A percentile compares a stretch with the other conserved stretches of the same genome.
Evolutionary conservation across 768 basidiomycete species (phyloP).

Genomic region (Termitomyces sp.): DNA sequence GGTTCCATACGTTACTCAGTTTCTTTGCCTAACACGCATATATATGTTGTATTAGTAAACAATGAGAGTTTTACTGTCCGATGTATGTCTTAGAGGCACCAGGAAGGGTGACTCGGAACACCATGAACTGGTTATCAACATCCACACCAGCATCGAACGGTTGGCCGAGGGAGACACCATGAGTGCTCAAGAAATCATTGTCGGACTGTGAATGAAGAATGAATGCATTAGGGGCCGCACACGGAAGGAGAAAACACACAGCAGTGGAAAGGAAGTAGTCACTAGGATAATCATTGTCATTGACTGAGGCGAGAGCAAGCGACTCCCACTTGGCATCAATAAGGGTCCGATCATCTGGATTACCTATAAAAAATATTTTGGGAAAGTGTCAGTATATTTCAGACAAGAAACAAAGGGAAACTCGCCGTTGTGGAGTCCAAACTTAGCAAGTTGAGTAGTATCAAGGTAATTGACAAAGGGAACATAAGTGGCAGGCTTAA

Average conservation of each 20-base stretch:
- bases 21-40: too few species aligned
- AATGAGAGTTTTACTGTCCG: background rate
- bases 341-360: too few species aligned
- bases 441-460: too few species aligned
- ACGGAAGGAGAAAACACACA: background rate
- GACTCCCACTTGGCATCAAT: constrained; percentile 44
- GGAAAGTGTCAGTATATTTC: too few species aligned
- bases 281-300: constrained; percentile 8
- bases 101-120: too few species aligned
- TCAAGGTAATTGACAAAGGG: too few species aligned
- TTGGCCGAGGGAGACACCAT: constrained; percentile 41
- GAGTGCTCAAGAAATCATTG: constrained; percentile 53
- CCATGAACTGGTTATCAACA: too few species aligned
- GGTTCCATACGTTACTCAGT: too few species aligned
- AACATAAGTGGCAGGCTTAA: too few species aligned
- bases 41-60: background rate
- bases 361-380: too few species aligned
- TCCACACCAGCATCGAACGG: constrained; percentile 40
- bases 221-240: background rate
- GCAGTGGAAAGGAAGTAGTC: constrained; percentile 15
- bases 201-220: constrained; percentile 32
- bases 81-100: constrained; percentile 16
- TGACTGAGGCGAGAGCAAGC: constrained; percentile 34
- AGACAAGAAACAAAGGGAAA: too few species aligned
- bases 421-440: too few species aligned